Evolutionary conservation across 1,139 yeast genomes (phyloP).

Genomic region (Yamadazyma atlantica): DNA sequence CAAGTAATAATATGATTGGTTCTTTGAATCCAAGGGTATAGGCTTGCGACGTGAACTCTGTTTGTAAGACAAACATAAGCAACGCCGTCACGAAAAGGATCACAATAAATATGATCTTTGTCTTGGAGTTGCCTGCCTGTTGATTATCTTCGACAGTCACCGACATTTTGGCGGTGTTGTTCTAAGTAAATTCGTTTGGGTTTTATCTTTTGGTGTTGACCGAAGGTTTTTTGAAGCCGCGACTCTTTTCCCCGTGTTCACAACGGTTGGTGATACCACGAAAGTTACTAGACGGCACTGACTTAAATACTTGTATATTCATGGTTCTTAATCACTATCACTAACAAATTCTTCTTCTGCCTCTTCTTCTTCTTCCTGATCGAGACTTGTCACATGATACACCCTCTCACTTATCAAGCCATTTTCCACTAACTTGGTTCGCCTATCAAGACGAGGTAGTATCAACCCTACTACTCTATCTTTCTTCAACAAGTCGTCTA

Average conservation of each 20-base stretch:
- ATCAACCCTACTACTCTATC: constrained; percentile 59
- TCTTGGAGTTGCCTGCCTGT: constrained; percentile 18
- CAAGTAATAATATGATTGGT: constrained; percentile 63
- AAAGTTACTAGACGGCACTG: neutral
- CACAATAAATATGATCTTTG: constrained; percentile 54
- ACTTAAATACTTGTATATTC: neutral
- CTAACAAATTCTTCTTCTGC: constrained; percentile 11
- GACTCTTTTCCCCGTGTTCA: too few species aligned
- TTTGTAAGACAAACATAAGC: constrained; percentile 69
- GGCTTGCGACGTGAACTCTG: constrained; percentile 76
- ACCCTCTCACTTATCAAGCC: constrained; percentile 38
- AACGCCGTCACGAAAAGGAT: constrained; percentile 60
- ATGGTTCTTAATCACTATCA: constrained; percentile 16
- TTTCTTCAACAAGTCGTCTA: constrained; percentile 49
- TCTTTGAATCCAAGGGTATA: constrained; percentile 62
- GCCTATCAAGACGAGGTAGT: constrained; percentile 53
- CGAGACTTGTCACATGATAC: constrained; percentile 21
- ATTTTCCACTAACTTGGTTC: constrained; percentile 39
- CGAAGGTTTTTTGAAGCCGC: too few species aligned
- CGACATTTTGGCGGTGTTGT: constrained; percentile 9
- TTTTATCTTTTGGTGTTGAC: neutral
- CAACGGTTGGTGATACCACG: too few species aligned
- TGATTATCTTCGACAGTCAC: constrained; percentile 16
- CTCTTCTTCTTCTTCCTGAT: constrained; percentile 3
- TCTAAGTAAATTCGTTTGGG: neutral